Percentiles rank a stretch among this genome's conserved stretches.
Evolutionary conservation across 2,329 filamentous ascomycete genomes (phyloP).

Genomic region (Septoria linicola): DNA sequence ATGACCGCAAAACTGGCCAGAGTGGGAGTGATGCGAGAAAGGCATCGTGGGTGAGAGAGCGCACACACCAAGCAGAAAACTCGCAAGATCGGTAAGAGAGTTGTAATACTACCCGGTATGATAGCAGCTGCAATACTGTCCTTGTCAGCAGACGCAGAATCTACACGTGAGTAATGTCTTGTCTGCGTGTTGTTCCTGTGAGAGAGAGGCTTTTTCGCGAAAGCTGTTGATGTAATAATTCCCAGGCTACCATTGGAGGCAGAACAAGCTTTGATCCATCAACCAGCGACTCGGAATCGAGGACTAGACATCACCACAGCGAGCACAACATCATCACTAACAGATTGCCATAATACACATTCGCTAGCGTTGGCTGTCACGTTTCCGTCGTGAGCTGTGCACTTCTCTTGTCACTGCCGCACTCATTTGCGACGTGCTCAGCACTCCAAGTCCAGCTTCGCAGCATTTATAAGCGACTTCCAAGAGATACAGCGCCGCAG

Average conservation of each 20-base stretch:
- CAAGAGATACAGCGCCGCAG: too few relatives aligned
- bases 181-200: not conserved
- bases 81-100: not conserved
- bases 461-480: not conserved
- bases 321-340: too few relatives aligned
- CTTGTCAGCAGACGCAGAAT: too few relatives aligned
- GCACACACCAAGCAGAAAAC: not conserved
- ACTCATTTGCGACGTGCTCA: not conserved
- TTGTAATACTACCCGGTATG: not conserved
- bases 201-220: too few relatives aligned
- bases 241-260: too few relatives aligned
- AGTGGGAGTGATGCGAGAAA: slow-evolving; percentile 97
- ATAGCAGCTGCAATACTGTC: too few relatives aligned
- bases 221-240: too few relatives aligned
- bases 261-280: not conserved
- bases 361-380: too few relatives aligned
- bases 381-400: not conserved
- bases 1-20: slow-evolving; percentile 94
- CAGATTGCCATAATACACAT: not conserved
- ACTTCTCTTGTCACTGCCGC: not conserved
- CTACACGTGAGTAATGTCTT: not conserved
- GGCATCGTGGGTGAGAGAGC: slow-evolving; percentile 61
- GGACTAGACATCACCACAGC: too few relatives aligned
- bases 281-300: too few relatives aligned
- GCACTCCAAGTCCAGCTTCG: not conserved